Percentiles rank a stretch among this genome's conserved stretches.
Evolutionary conservation across 352 stramenopile genomes (phyloP).

Genomic region (Porosira glacialis): DNA sequence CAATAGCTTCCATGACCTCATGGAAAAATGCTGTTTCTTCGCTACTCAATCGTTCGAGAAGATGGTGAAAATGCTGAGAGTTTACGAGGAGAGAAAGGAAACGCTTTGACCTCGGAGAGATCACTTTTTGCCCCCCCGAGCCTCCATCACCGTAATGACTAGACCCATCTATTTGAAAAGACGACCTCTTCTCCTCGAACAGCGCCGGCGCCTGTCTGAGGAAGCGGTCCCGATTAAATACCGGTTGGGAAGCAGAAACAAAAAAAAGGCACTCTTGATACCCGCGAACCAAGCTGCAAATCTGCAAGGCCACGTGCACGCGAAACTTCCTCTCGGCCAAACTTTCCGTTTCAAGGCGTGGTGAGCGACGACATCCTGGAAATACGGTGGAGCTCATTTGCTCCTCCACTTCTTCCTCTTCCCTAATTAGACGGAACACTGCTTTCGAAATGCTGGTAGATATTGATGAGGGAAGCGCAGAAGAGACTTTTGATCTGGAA

Average conservation of each 20-base stretch:
- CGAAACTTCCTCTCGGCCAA: constrained; percentile 75
- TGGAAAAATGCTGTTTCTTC: constrained; percentile 74
- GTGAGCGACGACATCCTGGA: constrained; percentile 47
- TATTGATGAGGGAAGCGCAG: constrained; percentile 69
- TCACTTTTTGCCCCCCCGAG: constrained; percentile 56
- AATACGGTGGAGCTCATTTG: constrained; percentile 45
- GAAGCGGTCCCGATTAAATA: constrained; percentile 81
- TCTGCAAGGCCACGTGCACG: constrained; percentile 75
- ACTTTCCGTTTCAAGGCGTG: constrained; percentile 72
- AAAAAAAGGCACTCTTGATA: constrained; percentile 79
- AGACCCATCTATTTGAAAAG: constrained; percentile 27
- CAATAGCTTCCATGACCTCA: constrained; percentile 76
- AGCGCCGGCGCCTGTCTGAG: constrained; percentile 71
- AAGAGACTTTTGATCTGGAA: constrained; percentile 55
- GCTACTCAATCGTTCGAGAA: constrained; percentile 66
- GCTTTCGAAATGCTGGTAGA: constrained; percentile 75
- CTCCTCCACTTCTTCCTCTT: constrained; percentile 73
- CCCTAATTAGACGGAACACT: constrained; percentile 65
- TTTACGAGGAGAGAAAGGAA: constrained; percentile 79
- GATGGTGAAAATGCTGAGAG: constrained; percentile 78
- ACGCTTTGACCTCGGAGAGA: constrained; percentile 69
- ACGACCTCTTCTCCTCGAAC: constrained; percentile 67
- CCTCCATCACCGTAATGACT: constrained; percentile 24
- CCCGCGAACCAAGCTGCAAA: constrained; percentile 72
- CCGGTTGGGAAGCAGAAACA: constrained; percentile 64